Base-by-base conservation (phyloP, 1,284 basidiomycete genomes). In the Malassezia slooffiae region DNA sequence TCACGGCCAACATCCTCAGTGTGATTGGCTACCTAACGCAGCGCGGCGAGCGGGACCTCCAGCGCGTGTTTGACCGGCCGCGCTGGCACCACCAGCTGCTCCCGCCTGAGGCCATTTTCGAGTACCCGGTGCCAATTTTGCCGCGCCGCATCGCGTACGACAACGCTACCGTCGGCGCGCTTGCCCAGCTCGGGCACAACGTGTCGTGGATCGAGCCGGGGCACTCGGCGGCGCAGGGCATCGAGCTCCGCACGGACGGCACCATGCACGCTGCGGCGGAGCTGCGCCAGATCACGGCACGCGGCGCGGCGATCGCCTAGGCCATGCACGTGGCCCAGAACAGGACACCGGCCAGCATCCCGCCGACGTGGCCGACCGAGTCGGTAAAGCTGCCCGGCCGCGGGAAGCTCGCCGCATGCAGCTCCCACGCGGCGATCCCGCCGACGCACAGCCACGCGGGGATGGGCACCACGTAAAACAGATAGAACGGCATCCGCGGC, bases 391-490 rank as follows among this genome's bases (percentile, higher is more conserved):
- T 34, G 1, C 32, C 43, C 1, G 54, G 23, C 4, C 15, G 80
- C 70, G 54, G 74, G 72, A 41, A 75, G 2, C 71, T 32, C 1
- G 75, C 67, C 24, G 63, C 69, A 52, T 78, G 82, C 6, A 77
- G 70, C 58, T 88, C 85, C 57, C 77, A 84, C 4, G 77, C 71
- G 58, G 89, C 82, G 40, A 90, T 72, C 9, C 82, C 86, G 0
- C 76, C 72, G 1, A 89, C 80, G 24, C 78, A 76, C 3, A 76
- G 73, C 84, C 85, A 89, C 0, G 85, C 85, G 0, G 85, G 86
- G 47, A 84, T 74, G 12, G 87, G 88, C 9, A 91, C 20, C 1
- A 60, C 57, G 22, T 58, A 84, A 69, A 86, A 90, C 38, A 91
- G 67, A n/a, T 79, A 71, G 67, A 90, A 83, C 0, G 74, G 79